Evolutionary conservation across 2,329 filamentous ascomycete species (phyloP).

Genomic region (Lasiodiplodia citricola): DNA sequence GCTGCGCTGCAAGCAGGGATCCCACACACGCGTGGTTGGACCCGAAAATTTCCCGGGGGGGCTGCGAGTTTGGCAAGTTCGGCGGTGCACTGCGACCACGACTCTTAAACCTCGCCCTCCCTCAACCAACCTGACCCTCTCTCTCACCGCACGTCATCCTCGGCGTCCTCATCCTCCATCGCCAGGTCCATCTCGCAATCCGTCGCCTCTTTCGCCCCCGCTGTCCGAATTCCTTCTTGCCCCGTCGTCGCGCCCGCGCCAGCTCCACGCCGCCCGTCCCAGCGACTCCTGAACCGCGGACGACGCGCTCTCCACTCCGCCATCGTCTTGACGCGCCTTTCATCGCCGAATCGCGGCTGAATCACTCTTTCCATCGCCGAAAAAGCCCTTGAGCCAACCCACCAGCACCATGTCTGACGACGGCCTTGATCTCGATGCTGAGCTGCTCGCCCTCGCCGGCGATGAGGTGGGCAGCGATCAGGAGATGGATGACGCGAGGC

Average conservation of each 20-base stretch:
- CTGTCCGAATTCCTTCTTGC: neutral
- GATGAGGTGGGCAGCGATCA: conserved; percentile 59
- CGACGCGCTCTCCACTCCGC: neutral
- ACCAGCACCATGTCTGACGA: conserved; percentile 70
- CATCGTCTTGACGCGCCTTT: neutral
- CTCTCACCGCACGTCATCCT: neutral
- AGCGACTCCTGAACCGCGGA: conserved; percentile 19
- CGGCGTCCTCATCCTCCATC: neutral
- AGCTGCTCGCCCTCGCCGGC: conserved; percentile 90
- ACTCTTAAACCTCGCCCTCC: conserved; percentile 14
- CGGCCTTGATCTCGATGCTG: conserved; percentile 71
- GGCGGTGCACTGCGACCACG: conserved; percentile 20
- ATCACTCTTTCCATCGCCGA: neutral
- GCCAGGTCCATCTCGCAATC: neutral
- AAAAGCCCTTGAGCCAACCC: neutral
- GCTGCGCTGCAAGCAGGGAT: neutral
- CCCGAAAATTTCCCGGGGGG: neutral
- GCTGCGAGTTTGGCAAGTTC: conserved; percentile 2
- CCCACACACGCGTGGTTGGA: neutral
- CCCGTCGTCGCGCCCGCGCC: conserved; percentile 12
- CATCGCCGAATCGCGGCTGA: conserved; percentile 2
- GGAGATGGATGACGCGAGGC: conserved; percentile 52
- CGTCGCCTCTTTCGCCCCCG: neutral
- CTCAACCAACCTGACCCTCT: neutral
- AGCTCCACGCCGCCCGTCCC: conserved; percentile 14